These are phyloP conservation scores for Colletotrichum incanum DNA, from an alignment of 2,329 filamentous ascomycete species.

Conservation along the genomic window DNA sequence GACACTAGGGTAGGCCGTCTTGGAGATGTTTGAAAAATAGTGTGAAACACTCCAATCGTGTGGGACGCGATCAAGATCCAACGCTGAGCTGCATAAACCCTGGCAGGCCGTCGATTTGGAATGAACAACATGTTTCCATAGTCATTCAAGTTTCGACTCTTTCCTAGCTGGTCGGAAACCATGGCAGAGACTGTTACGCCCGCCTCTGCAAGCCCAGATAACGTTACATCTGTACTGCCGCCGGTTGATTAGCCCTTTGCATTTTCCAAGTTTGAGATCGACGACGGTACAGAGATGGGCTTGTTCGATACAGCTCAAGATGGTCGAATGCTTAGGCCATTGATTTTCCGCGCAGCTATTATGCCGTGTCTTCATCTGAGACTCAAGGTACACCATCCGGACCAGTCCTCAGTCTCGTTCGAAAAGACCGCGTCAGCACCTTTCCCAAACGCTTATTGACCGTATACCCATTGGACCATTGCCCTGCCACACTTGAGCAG, in stretches of 20 bases:
- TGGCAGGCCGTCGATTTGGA: constrained; percentile 35
- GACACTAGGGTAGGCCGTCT: constrained; percentile 32
- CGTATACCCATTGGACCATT: too few relatives aligned
- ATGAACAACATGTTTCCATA: constrained; percentile 26
- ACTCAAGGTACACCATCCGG: background rate
- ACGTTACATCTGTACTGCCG: background rate
- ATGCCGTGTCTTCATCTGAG: background rate
- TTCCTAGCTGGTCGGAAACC: background rate
- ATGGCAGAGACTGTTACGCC: background rate
- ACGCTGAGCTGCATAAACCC: constrained; percentile 31
- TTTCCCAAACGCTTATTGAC: background rate
- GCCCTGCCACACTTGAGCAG: background rate
- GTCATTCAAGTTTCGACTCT: background rate
- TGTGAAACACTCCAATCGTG: constrained; percentile 39
- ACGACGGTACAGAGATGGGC: background rate
- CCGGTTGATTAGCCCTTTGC: background rate
- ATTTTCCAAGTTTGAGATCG: background rate
- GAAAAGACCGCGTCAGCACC: background rate
- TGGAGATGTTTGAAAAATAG: constrained; percentile 35
- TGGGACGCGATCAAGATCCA: constrained; percentile 38
- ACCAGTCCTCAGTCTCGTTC: background rate
- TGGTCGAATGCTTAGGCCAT: background rate
- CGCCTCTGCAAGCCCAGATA: background rate
- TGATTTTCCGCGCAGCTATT: background rate
- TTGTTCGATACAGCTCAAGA: background rate